Evolutionary conservation across 2,329 filamentous ascomycete species (phyloP).

Genomic region (Epichloe sibirici): DNA sequence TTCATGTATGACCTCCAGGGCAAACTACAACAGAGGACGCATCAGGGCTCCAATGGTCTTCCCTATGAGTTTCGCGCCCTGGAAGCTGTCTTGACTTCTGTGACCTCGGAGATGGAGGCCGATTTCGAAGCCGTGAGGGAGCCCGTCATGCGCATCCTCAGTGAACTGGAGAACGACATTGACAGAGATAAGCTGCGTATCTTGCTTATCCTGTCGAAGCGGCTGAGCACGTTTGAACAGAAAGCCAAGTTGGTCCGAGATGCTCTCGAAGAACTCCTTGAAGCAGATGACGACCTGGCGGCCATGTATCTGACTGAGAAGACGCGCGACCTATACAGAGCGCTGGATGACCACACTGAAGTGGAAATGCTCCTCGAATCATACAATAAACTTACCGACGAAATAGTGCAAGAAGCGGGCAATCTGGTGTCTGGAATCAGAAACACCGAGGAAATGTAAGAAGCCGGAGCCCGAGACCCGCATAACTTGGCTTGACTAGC

Average conservation of each 20-base stretch:
- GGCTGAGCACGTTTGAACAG: slow-evolving; percentile 92
- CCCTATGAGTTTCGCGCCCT: slow-evolving; percentile 95
- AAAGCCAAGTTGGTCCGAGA: slow-evolving; percentile 90
- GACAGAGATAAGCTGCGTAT: slow-evolving; percentile 86
- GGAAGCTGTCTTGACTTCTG: slow-evolving; percentile 88
- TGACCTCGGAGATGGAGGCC: slow-evolving; percentile 80
- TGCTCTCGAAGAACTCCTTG: slow-evolving; percentile 86
- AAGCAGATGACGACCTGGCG: slow-evolving; percentile 89
- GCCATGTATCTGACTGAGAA: slow-evolving; percentile 95
- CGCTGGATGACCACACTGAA: slow-evolving; percentile 83
- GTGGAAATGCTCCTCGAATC: slow-evolving; percentile 95
- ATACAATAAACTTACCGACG: slow-evolving; percentile 94
- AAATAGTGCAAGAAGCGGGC: slow-evolving; percentile 90
- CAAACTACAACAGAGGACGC: slow-evolving; percentile 67
- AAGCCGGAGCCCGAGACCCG: background rate
- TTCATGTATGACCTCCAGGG: slow-evolving; percentile 98
- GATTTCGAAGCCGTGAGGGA: slow-evolving; percentile 92
- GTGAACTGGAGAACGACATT: slow-evolving; percentile 91
- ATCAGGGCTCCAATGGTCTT: slow-evolving; percentile 47
- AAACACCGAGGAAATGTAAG: slow-evolving; percentile 96
- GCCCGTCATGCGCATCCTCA: slow-evolving; percentile 77
- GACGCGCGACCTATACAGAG: slow-evolving; percentile 55
- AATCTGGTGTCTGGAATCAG: slow-evolving; percentile 90
- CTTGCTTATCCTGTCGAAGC: slow-evolving; percentile 87
- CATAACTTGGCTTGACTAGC: background rate